Base-by-base conservation (phyloP, 495 filamentous ascomycete genomes). In the Viridothelium virens region DNA sequence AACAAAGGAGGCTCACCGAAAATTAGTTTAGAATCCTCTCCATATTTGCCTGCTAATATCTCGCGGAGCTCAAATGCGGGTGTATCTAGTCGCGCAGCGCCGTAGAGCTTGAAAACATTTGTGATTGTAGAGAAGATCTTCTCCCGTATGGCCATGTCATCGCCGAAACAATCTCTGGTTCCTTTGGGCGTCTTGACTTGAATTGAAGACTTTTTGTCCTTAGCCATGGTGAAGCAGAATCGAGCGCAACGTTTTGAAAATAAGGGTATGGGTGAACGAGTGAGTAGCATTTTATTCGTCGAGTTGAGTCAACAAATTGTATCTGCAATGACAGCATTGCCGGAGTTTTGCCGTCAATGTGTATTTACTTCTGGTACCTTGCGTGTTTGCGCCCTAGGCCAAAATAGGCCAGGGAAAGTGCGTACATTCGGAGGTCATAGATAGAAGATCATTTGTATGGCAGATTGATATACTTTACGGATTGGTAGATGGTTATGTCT, bases 21-120 rank as follows among this genome's bases (percentile, higher is more conserved):
- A 76, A 94, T 91, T 72, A 95, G 87, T 77, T 92, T 93, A 70
- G 84, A 87, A 79, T 95, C 92, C 81, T 95, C 91, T 72, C 91
- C 92, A 78, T 95, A 95, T 80, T 95, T 95, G 47, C 90, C 91
- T 14, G 90, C 80, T 33, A 96, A 83, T 68, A 93, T 91, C 66
- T 89, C 86, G 69, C 85, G 84, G 44, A 91, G 81, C 73, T 91
- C 89, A 74, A 91, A 91, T 47, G 91, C 71, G 0, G 72, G 72
- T 56, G 91, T 96, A 76, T 96, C 91, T 66, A 96, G 87, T 66
- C 89, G 89, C 59, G 90, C 88, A 16, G 85, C 91, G 73, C 91
- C 91, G 81, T 95, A 90, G 70, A 89, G 90, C 79, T 91, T 89
- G 80, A 97, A 96, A 71, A 95, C 90, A 65, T 87, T 78, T 67